Evolutionary conservation across 1,284 basidiomycete genomes (phyloP).

Genomic region (Ceratobasidium sp.): DNA sequence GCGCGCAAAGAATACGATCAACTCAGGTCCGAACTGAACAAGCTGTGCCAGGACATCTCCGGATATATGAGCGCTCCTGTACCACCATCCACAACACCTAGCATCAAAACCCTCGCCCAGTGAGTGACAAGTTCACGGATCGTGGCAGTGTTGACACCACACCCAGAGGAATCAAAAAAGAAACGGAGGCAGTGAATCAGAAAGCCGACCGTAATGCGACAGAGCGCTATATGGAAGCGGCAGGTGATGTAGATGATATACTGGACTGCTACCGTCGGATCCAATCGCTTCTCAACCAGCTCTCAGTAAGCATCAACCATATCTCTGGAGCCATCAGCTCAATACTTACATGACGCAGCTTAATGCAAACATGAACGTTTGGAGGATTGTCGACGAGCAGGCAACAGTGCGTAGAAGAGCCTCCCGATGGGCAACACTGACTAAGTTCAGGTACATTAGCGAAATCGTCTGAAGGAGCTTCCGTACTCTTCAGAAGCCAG

Average conservation of each 20-base stretch:
- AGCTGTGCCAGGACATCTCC: too few species aligned
- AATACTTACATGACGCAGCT: background rate
- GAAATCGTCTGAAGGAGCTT: too few species aligned
- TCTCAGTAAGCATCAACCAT: background rate
- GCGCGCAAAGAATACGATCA: too few species aligned
- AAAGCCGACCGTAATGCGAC: background rate
- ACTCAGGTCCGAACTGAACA: too few species aligned
- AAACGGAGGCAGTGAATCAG: background rate
- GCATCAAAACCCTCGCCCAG: background rate
- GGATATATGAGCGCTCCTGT: too few species aligned
- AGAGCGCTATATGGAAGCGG: background rate
- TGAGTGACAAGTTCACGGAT: background rate
- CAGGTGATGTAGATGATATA: background rate
- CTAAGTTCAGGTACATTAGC: too few species aligned
- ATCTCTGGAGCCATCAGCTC: background rate
- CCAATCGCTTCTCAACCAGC: background rate
- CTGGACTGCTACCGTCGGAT: background rate
- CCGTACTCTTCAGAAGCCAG: too few species aligned
- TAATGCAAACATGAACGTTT: background rate
- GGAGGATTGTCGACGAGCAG: constrained; percentile 21
- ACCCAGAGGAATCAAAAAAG: background rate
- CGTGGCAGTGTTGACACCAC: background rate
- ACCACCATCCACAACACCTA: too few species aligned
- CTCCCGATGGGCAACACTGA: background rate
- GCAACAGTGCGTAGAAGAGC: constrained; percentile 1